phyloP scores from a whole-genome alignment of 2,329 filamentous ascomycete genomes.

The Canariomyces notabilis region DNA sequence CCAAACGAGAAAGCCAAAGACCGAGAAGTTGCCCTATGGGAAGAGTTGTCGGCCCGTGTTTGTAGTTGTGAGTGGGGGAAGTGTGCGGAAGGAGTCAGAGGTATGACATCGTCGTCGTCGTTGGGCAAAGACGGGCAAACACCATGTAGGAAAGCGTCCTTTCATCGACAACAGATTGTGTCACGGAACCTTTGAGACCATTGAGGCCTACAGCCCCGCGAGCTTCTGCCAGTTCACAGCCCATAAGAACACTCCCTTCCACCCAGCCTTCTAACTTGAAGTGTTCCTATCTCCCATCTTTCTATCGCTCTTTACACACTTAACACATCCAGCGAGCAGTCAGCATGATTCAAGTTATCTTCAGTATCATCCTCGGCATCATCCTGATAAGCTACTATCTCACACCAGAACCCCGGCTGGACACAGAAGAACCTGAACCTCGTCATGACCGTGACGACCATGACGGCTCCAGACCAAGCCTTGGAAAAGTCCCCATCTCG shows the following conservation, averaged over 20 bases:
- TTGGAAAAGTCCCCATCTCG: slow-evolving; percentile 13
- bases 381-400: no score
- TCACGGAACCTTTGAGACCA: not conserved
- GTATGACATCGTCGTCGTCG: not conserved
- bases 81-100: not conserved
- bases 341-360: no score
- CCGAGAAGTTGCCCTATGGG: not conserved
- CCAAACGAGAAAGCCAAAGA: not conserved
- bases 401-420: no score
- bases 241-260: no score
- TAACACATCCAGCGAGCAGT: no score
- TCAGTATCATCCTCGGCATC: no score
- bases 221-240: not conserved
- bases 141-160: not conserved
- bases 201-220: not conserved
- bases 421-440: no score
- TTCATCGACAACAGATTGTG: not conserved
- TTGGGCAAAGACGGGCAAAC: not conserved
- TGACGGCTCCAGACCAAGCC: not conserved
- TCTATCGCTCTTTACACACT: no score
- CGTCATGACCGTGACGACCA: not conserved
- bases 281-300: no score
- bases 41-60: not conserved
- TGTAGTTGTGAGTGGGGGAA: not conserved
- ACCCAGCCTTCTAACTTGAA: no score